Conservation (phyloP, 768 basidiomycete genomes). For the Coprinopsis cinerea region DNA sequence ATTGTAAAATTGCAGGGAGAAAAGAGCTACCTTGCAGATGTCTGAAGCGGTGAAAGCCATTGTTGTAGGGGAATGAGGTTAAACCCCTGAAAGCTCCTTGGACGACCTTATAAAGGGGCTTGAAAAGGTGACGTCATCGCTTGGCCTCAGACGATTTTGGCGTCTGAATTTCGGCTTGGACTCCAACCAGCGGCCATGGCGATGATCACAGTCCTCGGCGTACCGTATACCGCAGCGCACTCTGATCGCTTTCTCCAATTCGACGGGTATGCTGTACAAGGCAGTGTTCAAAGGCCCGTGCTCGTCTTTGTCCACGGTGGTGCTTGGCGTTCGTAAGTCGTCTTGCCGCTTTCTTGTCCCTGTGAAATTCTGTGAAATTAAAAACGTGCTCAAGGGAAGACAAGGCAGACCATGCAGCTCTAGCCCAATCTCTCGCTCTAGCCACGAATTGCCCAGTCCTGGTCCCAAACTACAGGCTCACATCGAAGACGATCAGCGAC, state of each 20-base stretch:
- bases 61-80: too few species aligned
- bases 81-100: too few species aligned
- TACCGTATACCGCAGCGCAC: constrained; percentile 32
- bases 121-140: constrained; percentile 8
- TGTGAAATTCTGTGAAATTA: constrained; percentile 1
- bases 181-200: too few species aligned
- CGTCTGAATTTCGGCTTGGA: too few species aligned
- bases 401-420: constrained; percentile 50
- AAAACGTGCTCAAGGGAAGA: constrained; percentile 49
- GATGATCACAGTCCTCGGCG: constrained; percentile 19
- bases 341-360: constrained; percentile 10
- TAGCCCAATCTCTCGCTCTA: constrained; percentile 49
- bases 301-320: constrained; percentile 79
- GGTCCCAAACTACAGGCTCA: constrained; percentile 76
- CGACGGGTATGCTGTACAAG: constrained; percentile 44
- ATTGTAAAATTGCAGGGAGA: neutral
- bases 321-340: constrained; percentile 70
- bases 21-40: constrained; percentile 62
- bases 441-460: constrained; percentile 53
- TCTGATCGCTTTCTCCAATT: constrained; percentile 38
- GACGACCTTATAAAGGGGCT: constrained; percentile 6
- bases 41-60: constrained; percentile 74
- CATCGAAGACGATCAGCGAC: constrained; percentile 35
- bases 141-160: neutral
- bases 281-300: constrained; percentile 28